These are phyloP conservation scores for Benincasa hispida DNA, from an alignment of 306 rosid genomes.

Conservation along the genomic window DNA sequence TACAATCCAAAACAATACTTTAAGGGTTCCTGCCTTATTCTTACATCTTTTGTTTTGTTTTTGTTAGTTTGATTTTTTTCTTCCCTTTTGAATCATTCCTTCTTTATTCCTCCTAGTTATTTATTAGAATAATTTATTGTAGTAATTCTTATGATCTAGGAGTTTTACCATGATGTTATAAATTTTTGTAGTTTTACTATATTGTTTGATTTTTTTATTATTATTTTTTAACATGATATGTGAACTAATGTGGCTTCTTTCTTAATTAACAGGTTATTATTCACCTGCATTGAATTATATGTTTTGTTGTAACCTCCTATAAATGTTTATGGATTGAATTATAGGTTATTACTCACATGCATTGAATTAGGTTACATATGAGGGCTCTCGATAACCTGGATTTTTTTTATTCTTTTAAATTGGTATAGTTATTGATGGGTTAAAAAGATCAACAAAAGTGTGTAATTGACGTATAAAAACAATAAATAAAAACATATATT, in stretches of 20 bases:
- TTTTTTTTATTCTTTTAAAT: no score
- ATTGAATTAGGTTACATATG: no score
- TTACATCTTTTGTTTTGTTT: not conserved
- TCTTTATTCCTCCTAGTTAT: not conserved
- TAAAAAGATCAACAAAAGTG: no score
- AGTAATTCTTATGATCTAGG: not conserved
- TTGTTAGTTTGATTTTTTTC: not conserved
- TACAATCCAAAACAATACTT: not conserved
- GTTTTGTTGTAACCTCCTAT: not conserved
- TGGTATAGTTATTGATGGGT: no score
- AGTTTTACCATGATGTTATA: not conserved
- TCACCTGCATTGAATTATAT: no score
- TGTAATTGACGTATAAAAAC: no score
- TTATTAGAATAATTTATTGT: not conserved
- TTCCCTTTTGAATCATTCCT: slow-evolving; percentile 2
- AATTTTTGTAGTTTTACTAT: not conserved
- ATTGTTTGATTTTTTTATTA: not conserved
- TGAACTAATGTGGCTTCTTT: not conserved
- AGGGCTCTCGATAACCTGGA: no score
- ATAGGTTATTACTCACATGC: no score
- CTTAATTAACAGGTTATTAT: not conserved
- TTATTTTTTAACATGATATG: not conserved
- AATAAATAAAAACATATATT: no score
- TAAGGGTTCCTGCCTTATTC: not conserved
- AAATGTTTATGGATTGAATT: not conserved